These are phyloP conservation scores for Pseudisothecium myosuroides DNA, from an alignment of 225 moss, liverwort and hornwort species.

Conservation along the genomic window DNA sequence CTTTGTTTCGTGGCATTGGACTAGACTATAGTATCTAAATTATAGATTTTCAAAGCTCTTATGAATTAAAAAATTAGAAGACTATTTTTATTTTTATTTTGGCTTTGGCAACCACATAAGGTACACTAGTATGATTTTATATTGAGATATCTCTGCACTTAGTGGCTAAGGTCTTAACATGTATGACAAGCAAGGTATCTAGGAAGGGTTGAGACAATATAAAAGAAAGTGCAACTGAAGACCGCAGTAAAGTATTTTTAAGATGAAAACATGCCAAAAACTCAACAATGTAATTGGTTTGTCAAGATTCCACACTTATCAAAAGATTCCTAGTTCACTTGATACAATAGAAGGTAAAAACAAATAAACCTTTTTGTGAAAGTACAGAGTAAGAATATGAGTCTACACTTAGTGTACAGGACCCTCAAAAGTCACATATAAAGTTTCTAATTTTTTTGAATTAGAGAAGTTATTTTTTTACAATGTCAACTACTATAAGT, in stretches of 20 bases:
- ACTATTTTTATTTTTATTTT: not conserved
- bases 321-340: not conserved
- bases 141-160: not conserved
- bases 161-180: not conserved
- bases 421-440: too few relatives aligned
- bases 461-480: too few relatives aligned
- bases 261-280: not conserved
- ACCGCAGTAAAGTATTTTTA: fast-evolving
- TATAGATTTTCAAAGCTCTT: too few relatives aligned
- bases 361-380: not conserved
- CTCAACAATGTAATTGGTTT: not conserved
- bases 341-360: not conserved
- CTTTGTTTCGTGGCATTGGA: too few relatives aligned
- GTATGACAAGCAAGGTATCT: not conserved
- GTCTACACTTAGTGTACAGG: too few relatives aligned
- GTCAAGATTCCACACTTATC: not conserved
- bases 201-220: not conserved
- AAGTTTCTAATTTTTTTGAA: too few relatives aligned
- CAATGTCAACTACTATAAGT: too few relatives aligned
- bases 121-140: too few relatives aligned
- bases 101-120: not conserved
- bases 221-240: fast-evolving
- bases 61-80: too few relatives aligned
- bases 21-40: too few relatives aligned
- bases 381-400: too few relatives aligned